A percentile compares a stretch with the other conserved stretches of the same genome.
Conservation (phyloP, 192 early-diverging fungal species). For the Backusella sp. region DNA sequence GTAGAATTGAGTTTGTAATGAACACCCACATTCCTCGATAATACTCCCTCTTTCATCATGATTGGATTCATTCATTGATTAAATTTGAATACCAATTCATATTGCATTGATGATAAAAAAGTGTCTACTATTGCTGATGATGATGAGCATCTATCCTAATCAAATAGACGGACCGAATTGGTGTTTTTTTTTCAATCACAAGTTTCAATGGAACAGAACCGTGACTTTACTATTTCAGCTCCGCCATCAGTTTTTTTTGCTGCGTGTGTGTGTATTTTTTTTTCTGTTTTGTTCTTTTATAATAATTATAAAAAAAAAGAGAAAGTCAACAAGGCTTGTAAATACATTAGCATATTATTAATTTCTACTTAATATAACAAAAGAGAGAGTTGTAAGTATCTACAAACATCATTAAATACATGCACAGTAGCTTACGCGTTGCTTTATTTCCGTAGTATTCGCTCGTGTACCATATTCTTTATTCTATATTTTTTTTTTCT, state of each 20-base stretch:
- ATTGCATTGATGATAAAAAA: no score
- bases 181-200: background rate
- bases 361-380: background rate
- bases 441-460: background rate
- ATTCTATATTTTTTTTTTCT: background rate
- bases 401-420: background rate
- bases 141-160: no score
- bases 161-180: no score
- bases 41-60: no score
- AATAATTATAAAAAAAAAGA: background rate
- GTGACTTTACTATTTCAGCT: background rate
- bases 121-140: no score
- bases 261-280: background rate
- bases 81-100: no score
- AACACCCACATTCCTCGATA: no score
- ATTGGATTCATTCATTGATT: no score
- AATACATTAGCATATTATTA: conserved; percentile 4
- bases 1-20: no score
- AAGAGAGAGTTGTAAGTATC: background rate
- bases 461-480: conserved; percentile 4
- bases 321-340: background rate
- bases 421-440: background rate
- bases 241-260: background rate
- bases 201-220: background rate
- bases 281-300: conserved; percentile 7